Evolutionary conservation across 805 yeast species (phyloP).

Genomic region (Cyberlindnera subsufficiens): DNA sequence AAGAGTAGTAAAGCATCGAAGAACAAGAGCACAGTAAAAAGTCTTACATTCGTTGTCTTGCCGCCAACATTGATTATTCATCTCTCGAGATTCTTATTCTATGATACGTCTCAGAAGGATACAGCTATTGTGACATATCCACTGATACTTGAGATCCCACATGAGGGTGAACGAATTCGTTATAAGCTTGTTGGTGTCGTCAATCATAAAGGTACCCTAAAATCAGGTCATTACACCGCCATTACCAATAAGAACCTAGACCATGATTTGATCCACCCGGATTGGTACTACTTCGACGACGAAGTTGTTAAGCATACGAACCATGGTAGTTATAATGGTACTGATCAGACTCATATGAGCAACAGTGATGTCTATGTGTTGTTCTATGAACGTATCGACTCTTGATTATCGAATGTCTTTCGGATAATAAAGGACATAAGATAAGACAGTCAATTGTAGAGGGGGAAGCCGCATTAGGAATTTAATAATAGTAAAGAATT

Average conservation of each 20-base stretch:
- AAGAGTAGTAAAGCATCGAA: slow-evolving; percentile 1
- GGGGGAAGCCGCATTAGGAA: too few species aligned
- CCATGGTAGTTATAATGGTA: slow-evolving; percentile 41
- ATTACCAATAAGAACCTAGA: slow-evolving; percentile 44
- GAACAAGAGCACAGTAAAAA: slow-evolving; percentile 44
- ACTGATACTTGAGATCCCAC: slow-evolving; percentile 41
- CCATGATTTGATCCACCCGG: slow-evolving; percentile 33
- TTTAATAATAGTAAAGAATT: too few species aligned
- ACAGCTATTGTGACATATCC: slow-evolving; percentile 51
- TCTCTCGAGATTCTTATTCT: slow-evolving; percentile 67
- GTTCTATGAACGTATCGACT: slow-evolving; percentile 45
- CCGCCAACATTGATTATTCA: slow-evolving; percentile 81
- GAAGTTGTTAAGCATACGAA: slow-evolving; percentile 45
- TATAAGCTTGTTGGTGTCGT: slow-evolving; percentile 60
- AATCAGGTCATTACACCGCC: slow-evolving; percentile 75
- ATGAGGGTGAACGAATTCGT: slow-evolving; percentile 28
- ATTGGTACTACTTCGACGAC: slow-evolving; percentile 76
- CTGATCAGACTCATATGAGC: slow-evolving; percentile 31
- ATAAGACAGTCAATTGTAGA: too few species aligned
- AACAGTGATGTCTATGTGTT: slow-evolving; percentile 63
- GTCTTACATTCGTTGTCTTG: slow-evolving; percentile 66
- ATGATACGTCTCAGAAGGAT: slow-evolving; percentile 48
- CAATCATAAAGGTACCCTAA: slow-evolving; percentile 64
- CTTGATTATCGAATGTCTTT: too few species aligned
- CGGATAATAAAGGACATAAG: too few species aligned